Base-by-base conservation (phyloP, 2,329 filamentous ascomycete genomes). In the Pseudonectria foliicola region DNA sequence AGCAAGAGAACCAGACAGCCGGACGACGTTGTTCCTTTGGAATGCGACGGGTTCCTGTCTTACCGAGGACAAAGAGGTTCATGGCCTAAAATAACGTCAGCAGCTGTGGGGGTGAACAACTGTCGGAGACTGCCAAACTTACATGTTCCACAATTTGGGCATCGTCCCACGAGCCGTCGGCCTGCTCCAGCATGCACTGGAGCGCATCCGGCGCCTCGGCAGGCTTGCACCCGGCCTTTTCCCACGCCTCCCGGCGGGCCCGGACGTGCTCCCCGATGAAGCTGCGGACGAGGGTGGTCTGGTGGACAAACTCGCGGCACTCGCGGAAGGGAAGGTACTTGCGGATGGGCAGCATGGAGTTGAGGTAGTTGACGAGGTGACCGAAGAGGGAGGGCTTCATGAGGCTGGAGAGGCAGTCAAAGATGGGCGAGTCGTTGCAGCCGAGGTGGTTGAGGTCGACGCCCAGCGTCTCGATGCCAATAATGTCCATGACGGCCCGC, bases 31-130 rank as follows among this genome's bases (percentile, higher is more conserved):
- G n/a, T n/a, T 28, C 8, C 13, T 7, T 21, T 21, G 18, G 18
- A 6, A 8, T 21, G 5, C 5, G 18, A 21, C 18, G 18, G 8
- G 18, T 8, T 21, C n/a, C n/a, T n/a, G n/a, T n/a, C 41, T 34
- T 35, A 25, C 64, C 66, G 11, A 66, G 60, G 2, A 63, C 56
- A 24, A 68, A 48, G 41, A 68, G 62, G 7, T 66, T 68, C 48
- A 69, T 55, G 15, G 65, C 41, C 45, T 67, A 53, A 25, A 56
- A 53, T 13, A 57, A 60, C 46, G 29, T 63, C 54, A 35, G 60
- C 49, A 14, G 27, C 3, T 25, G 24, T 36, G 14, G 5, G 21
- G 13, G 10, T 23, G 4, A 13, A 10, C 10, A n/a, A 25, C 3
- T 6, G 7, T 12, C 8, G 7, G 7, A 3, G 3, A 7, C 13